Evolutionary conservation across 148 eudicot genomes (phyloP), one percentile per base, ranked within the genome.

Genomic region (Silene uniflora): DNA sequence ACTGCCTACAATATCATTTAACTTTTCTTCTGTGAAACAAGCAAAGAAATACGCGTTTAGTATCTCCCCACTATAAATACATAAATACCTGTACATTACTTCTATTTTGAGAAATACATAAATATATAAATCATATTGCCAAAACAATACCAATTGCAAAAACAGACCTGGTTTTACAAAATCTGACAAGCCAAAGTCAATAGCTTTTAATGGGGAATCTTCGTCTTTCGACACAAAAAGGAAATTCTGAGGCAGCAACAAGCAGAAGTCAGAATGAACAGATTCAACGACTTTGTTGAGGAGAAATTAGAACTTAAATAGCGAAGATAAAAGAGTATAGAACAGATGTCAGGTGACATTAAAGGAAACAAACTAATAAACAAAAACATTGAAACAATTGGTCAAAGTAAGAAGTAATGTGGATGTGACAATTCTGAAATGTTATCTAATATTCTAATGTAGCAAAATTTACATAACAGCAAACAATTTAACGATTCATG

Each of bases 101-200:
- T 46, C 1, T 46, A 9, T 7, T 46, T 46, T 46, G 52, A 46
- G 52, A 39, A 18, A 72, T 61, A 73, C 69, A 62, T 25, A n/a
- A 5, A 23, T 11, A 25, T 19, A 14, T 0, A 42, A 69, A 52
- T 21, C 72, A 49, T 70, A 52, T 72, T 47, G 52, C 73, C 10
- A 18, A 47, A 54, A 13, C 39, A 71, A 7, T 12, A 62, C 6
- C 49, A 59, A 60, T 69, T 60, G 9, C 11, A 21, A 76, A 76
- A 52, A 84, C 90, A 68, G 70, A 96, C 99, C 99, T 83, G 99
- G 94, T 80, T 86, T 96, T 46, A 91, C 99, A 87, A 90, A 96
- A 85, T 96, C 99, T 69, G 99, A 96, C 83, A 96, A 84, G 65
- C 99, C 99, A 84, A 96, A 96, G 87, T 96, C 99, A 75, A 96